phyloP scores from a whole-genome alignment of 441 rosid species.

The Adansonia madagascariensis region DNA sequence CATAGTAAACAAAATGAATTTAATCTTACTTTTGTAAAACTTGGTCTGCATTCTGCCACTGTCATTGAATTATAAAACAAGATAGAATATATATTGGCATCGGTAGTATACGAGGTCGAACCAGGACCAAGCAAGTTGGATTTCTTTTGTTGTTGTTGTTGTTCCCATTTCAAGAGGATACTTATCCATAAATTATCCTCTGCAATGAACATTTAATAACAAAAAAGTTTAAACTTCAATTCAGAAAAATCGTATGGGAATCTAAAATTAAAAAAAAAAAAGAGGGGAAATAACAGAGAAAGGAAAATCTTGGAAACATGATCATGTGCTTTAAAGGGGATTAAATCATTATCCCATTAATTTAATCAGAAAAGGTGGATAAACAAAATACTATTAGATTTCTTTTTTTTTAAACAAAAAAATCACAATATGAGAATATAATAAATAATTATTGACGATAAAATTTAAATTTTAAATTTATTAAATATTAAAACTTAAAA shows the following conservation, averaged over 20 bases:
- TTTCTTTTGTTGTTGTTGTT: neutral
- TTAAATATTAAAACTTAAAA: no score
- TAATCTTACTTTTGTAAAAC: neutral
- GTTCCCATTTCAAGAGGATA: neutral
- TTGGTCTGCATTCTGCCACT: neutral
- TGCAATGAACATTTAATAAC: neutral
- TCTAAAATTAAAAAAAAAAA: neutral
- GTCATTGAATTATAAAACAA: neutral
- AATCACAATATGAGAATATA: no score
- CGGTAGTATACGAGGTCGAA: neutral
- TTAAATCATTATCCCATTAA: neutral
- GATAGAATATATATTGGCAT: neutral
- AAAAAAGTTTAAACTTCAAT: neutral
- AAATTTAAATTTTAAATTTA: no score
- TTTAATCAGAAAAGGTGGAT: neutral
- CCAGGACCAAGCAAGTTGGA: neutral
- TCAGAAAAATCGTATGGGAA: neutral
- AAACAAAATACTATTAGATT: neutral
- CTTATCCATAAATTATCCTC: neutral
- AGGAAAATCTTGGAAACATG: neutral
- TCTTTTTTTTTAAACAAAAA: no score
- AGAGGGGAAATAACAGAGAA: neutral
- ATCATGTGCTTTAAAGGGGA: slow-evolving; percentile 1
- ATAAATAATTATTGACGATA: no score
- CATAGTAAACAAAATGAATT: neutral